Percentiles rank a stretch among this genome's conserved stretches.
phyloP scores from a whole-genome alignment of 2,329 filamentous ascomycete genomes.

The Sporothrix curviconia region DNA sequence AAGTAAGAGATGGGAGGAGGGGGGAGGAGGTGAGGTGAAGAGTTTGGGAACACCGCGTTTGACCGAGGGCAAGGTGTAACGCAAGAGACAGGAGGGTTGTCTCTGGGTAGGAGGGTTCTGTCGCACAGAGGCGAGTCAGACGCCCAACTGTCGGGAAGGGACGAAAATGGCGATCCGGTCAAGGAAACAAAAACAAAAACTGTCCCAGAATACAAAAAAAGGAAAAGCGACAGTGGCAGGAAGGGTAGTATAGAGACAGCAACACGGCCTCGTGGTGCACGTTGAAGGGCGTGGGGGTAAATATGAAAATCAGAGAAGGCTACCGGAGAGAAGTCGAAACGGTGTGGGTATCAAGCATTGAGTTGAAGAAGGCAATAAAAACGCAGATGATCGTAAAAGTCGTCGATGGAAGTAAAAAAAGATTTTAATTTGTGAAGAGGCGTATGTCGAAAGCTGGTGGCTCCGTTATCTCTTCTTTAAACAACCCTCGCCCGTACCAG shows the following conservation, averaged over 20 bases:
- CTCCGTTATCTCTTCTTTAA: slow-evolving; percentile 10
- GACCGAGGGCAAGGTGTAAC: slow-evolving; percentile 2
- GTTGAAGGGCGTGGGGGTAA: neutral
- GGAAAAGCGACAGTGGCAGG: neutral
- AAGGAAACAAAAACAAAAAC: neutral
- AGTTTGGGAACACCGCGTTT: slow-evolving; percentile 3
- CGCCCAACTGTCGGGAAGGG: neutral
- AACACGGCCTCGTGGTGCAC: no score
- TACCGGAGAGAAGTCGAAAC: neutral
- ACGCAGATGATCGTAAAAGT: neutral
- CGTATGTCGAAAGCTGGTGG: no score
- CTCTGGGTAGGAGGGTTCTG: neutral
- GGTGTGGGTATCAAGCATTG: neutral
- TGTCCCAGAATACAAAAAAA: neutral
- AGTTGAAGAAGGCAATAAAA: neutral
- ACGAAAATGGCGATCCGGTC: neutral
- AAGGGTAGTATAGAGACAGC: no score
- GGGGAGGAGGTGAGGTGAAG: neutral
- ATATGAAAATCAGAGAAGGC: no score
- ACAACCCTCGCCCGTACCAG: slow-evolving; percentile 27
- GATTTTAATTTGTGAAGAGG: no score
- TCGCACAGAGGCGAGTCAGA: neutral
- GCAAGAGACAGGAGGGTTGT: neutral
- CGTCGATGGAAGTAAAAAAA: neutral
- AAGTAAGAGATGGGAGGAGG: no score